Base-by-base conservation (phyloP, 129 eudicot genomes). In the Apium graveolens region DNA sequence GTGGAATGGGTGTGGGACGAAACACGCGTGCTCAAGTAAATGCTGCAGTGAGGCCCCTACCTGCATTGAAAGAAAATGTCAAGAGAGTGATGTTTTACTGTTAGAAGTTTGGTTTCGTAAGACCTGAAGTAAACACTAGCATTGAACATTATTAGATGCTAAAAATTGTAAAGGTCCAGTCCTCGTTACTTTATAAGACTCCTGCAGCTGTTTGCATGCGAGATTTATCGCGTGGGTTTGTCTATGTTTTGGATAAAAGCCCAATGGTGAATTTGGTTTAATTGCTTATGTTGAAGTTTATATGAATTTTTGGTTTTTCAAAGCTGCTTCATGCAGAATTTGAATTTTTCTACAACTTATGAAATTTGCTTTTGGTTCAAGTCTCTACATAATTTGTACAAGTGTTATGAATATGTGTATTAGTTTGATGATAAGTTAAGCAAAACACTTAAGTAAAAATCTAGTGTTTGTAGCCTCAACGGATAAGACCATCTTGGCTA, bases 71-170 rank as follows among this genome's bases (percentile, higher is more conserved):
- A 84, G 98, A 93, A 78, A 93, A 90, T 62, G 94, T 93, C 70
- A 93, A 93, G 85, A 81, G 83, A 57, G 92, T 88, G 18, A 93
- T 93, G 98, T 93, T 93, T 73, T 93, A 93, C 76, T 93, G 98
- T 66, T 93, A 79, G 69, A 48, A 16, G 57, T 42, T 5, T 1
- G 53, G 12, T 72, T 72, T 39, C 44, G 74, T 1, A 27, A 41
- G 46, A 46, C n/a, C 11, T 38, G 7, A 21, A 70, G 2, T 41
- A 35, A 29, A 35, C 12, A 26, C 57, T 43, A 43, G 60, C 17
- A 73, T 41, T 48, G 60, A 0, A 29, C 11, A 42, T 3, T 17
- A 1, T 37, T 7, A 4, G 75, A 18, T 71, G 75, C 26, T 71
- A n/a, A 32, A 11, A 37, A 10, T 70, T 0, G 42, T 37, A 46